These are phyloP conservation scores for Boletus edulis DNA, from an alignment of 768 basidiomycete species.

Conservation along the genomic window DNA sequence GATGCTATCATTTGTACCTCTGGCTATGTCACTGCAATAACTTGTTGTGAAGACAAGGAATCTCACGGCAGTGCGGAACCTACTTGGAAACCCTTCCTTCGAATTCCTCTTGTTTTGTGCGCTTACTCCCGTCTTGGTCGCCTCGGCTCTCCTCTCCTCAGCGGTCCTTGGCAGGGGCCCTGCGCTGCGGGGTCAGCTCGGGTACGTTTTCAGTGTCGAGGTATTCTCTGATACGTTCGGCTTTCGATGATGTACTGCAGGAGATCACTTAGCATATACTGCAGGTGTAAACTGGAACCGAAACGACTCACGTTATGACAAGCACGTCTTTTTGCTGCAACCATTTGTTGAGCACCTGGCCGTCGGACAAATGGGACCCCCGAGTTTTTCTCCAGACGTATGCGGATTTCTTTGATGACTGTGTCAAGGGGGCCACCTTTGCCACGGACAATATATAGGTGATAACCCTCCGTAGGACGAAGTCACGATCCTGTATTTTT, in stretches of 20 bases:
- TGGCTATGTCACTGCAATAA: too few relatives aligned
- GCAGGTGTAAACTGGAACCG: background rate
- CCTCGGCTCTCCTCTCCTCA: too few relatives aligned
- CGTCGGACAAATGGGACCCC: conserved; percentile 24
- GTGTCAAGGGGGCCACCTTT: conserved; percentile 40
- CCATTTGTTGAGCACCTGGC: conserved; percentile 32
- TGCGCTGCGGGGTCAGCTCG: conserved; percentile 14
- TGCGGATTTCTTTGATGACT: conserved; percentile 34
- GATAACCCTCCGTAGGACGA: conserved; percentile 41
- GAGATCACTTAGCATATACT: background rate
- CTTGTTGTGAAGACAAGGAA: too few relatives aligned
- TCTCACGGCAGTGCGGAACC: too few relatives aligned
- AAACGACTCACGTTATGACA: conserved; percentile 29
- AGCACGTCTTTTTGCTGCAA: conserved; percentile 28
- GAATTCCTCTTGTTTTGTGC: too few relatives aligned
- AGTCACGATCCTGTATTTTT: conserved; percentile 37
- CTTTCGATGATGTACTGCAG: conserved; percentile 34
- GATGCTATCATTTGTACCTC: too few relatives aligned
- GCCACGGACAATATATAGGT: conserved; percentile 34
- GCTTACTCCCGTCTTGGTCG: too few relatives aligned
- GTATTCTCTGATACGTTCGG: conserved; percentile 32
- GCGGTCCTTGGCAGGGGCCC: too few relatives aligned
- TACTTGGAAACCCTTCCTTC: too few relatives aligned
- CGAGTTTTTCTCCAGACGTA: conserved; percentile 25
- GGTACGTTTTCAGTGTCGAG: conserved; percentile 29